Evolutionary conservation across 1,139 yeast species (phyloP).

Genomic region (Candida tetrigidarum): DNA sequence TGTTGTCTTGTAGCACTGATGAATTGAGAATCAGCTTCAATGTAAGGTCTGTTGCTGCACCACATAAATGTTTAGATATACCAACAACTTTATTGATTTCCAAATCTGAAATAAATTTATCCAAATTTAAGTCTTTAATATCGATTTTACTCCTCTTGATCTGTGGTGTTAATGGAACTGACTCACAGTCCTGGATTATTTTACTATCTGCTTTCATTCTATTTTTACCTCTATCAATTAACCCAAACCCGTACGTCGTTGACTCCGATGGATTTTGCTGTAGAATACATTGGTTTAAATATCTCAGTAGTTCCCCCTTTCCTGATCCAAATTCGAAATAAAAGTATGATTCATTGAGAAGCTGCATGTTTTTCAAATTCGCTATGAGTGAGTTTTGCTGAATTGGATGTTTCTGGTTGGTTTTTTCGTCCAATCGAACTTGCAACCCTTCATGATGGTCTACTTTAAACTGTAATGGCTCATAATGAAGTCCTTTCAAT

Average conservation of each 20-base stretch:
- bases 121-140: constrained; percentile 72
- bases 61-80: constrained; percentile 88
- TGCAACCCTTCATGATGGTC: constrained; percentile 35
- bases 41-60: constrained; percentile 91
- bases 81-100: constrained; percentile 45
- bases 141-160: constrained; percentile 69
- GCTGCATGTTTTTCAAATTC: constrained; percentile 51
- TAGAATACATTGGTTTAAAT: constrained; percentile 54
- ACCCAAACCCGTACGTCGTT: constrained; percentile 49
- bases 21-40: constrained; percentile 65
- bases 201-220: constrained; percentile 80
- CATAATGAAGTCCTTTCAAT: constrained; percentile 24
- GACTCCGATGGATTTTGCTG: constrained; percentile 19
- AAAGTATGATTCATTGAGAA: constrained; percentile 41
- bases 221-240: constrained; percentile 79
- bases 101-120: constrained; percentile 41
- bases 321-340: constrained; percentile 92
- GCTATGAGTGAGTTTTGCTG: constrained; percentile 87
- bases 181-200: constrained; percentile 53
- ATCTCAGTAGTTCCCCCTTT: constrained; percentile 79
- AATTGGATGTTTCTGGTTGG: constrained; percentile 72
- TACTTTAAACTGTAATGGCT: constrained; percentile 15
- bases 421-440: constrained; percentile 47
- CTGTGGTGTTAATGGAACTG: constrained; percentile 26
- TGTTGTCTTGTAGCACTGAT: constrained; percentile 17